phyloP scores from a whole-genome alignment of 352 stramenopile genomes.

The Phytopythium montanum region DNA sequence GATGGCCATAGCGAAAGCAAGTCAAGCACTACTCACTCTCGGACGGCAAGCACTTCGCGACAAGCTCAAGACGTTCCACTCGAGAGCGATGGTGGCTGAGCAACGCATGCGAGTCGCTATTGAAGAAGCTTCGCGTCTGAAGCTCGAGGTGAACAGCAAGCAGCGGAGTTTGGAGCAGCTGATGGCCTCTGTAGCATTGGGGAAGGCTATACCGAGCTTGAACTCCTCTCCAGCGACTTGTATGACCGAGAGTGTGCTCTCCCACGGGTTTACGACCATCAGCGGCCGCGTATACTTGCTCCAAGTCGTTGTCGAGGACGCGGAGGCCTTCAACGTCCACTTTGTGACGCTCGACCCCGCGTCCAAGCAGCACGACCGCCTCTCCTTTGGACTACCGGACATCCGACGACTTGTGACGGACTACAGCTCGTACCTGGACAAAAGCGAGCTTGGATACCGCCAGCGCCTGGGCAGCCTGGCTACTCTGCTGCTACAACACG shows the following conservation, averaged over 20 bases:
- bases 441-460: conserved; percentile 19
- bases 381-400: conserved; percentile 53
- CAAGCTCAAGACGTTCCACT: conserved; percentile 61
- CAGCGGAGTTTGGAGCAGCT: conserved; percentile 48
- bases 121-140: conserved; percentile 31
- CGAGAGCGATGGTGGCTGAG: conserved; percentile 41
- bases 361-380: conserved; percentile 30
- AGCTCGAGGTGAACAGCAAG: conserved; percentile 29
- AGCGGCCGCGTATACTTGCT: conserved; percentile 44
- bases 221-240: background rate
- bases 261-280: conserved; percentile 33
- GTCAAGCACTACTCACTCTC: conserved; percentile 49
- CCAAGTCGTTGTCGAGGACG: conserved; percentile 62
- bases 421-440: conserved; percentile 25
- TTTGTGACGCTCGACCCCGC: conserved; percentile 27
- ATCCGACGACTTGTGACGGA: conserved; percentile 36
- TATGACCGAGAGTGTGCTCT: conserved; percentile 22
- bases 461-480: conserved; percentile 39
- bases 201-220: conserved; percentile 18
- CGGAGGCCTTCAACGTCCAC: conserved; percentile 31
- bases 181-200: conserved; percentile 43
- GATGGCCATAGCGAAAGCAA: conserved; percentile 50
- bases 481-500: conserved; percentile 35
- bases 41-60: conserved; percentile 58
- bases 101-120: conserved; percentile 51